Percentiles rank a stretch among this genome's conserved stretches.
Conservation (phyloP, 768 basidiomycete species). For the Kwoniella botswanensis region DNA sequence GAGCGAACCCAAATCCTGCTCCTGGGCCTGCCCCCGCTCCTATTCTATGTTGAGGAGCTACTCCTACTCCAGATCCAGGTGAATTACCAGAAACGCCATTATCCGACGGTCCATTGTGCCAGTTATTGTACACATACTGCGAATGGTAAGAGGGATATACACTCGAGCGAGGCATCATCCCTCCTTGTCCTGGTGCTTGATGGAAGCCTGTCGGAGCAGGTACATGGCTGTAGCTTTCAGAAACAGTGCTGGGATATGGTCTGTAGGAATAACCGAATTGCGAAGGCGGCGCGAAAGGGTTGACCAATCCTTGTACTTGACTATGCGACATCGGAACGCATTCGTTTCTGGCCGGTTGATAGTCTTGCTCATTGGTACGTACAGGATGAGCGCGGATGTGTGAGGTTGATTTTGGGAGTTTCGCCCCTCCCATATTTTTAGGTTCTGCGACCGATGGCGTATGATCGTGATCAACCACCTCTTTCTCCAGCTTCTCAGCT, state of each 20-base stretch:
- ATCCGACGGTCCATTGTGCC: background rate
- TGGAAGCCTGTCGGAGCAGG: background rate
- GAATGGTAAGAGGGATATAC: background rate
- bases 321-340: background rate
- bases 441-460: background rate
- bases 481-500: slow-evolving; percentile 5
- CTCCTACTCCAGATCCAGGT: no score
- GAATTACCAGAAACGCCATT: background rate
- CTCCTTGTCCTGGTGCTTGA: background rate
- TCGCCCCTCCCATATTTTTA: background rate
- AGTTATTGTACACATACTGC: background rate
- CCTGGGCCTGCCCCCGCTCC: background rate
- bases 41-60: no score
- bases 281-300: background rate
- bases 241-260: background rate
- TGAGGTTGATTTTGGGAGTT: background rate
- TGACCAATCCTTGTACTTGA: background rate
- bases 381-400: background rate
- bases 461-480: background rate
- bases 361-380: background rate
- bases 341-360: background rate
- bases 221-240: background rate
- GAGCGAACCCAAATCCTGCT: background rate
- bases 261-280: slow-evolving; percentile 11
- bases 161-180: background rate